A percentile compares a stretch with the other conserved stretches of the same genome.
phyloP scores from a whole-genome alignment of 192 early-diverging fungal genomes.

The Chytriomyces confervae region DNA sequence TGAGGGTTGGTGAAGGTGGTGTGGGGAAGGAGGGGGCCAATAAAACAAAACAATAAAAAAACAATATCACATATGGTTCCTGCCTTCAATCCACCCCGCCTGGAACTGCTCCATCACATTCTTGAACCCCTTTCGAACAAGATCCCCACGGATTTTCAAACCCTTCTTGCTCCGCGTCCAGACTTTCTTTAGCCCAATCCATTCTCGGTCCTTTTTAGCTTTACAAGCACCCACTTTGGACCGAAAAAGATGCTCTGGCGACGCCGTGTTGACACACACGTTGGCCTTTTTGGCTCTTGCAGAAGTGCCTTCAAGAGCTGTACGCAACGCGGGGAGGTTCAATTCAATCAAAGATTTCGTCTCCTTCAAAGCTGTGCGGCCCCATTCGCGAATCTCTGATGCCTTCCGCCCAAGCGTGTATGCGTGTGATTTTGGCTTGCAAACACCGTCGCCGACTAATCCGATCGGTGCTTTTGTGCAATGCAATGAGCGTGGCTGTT shows the following conservation, averaged over 20 bases:
- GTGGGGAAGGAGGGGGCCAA: too few species aligned
- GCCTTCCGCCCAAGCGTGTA: neutral
- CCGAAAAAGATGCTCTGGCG: neutral
- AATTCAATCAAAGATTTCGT: neutral
- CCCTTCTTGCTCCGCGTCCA: neutral
- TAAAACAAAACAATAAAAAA: too few species aligned
- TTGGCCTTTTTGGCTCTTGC: neutral
- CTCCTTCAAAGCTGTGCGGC: neutral
- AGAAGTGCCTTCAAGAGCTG: neutral
- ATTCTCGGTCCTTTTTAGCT: neutral
- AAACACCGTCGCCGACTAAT: neutral
- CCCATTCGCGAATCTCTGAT: neutral
- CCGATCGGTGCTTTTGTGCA: neutral
- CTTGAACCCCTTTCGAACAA: neutral
- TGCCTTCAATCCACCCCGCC: neutral
- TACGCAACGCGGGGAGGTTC: neutral
- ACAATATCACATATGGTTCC: too few species aligned
- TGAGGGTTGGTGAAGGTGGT: too few species aligned
- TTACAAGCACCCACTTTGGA: neutral
- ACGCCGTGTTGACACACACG: neutral
- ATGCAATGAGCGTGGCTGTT: neutral
- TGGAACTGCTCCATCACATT: neutral
- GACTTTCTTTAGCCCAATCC: neutral
- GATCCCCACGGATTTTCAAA: neutral
- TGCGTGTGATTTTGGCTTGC: neutral